Evolutionary conservation across 2,329 filamentous ascomycete species (phyloP).

Genomic region (Ustulina deusta): DNA sequence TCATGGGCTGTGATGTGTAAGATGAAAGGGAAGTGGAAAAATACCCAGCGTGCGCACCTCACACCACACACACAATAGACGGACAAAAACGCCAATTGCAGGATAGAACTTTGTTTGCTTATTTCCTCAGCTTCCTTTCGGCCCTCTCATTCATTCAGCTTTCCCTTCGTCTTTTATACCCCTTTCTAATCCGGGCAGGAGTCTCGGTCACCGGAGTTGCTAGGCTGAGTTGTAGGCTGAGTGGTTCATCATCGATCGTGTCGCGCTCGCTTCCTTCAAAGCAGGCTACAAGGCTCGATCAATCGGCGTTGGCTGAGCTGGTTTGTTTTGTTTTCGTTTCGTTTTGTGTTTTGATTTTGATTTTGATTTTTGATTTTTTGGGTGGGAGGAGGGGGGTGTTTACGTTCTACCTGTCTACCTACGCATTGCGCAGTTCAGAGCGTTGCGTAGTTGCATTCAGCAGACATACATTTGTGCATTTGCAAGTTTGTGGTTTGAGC

Average conservation of each 20-base stretch:
- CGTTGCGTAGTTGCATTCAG: constrained; percentile 14
- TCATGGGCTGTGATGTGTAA: constrained; percentile 11
- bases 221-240: constrained; percentile 4
- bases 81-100: neutral
- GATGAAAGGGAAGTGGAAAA: constrained; percentile 27
- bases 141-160: neutral
- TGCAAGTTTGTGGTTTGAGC: constrained; percentile 11
- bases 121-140: neutral
- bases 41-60: constrained; percentile 5
- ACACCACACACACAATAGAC: constrained; percentile 18
- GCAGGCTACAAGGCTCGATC: constrained; percentile 19
- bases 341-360: neutral
- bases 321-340: constrained; percentile 1
- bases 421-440: constrained; percentile 9
- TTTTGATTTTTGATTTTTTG: constrained; percentile 12
- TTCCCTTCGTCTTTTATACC: neutral
- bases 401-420: constrained; percentile 1
- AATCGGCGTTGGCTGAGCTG: constrained; percentile 23
- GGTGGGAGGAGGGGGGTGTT: neutral
- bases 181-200: neutral
- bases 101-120: constrained; percentile 26
- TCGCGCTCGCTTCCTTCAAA: constrained; percentile 1
- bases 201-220: constrained; percentile 16
- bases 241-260: constrained; percentile 21
- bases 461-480: constrained; percentile 12